Conservation (phyloP, 202 grass and related monocot species). For the Dendrocalamus latiflorus region DNA sequence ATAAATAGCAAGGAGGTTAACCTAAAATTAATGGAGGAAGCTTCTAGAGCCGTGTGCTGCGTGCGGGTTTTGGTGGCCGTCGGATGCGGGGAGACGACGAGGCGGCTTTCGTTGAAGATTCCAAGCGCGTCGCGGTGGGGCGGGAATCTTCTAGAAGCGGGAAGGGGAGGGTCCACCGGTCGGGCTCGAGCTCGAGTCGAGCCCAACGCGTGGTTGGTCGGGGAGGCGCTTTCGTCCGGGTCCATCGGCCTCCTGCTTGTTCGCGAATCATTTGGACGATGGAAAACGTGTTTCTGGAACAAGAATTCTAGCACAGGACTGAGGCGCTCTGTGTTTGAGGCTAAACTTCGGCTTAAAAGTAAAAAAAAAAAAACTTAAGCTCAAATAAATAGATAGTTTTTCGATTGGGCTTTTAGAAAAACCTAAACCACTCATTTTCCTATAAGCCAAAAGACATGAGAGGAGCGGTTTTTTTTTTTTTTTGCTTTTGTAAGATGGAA, state of each 20-base stretch:
- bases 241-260: background rate
- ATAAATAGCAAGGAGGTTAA: background rate
- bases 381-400: too few species aligned
- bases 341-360: too few species aligned
- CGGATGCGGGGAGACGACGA: background rate
- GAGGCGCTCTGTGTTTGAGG: too few species aligned
- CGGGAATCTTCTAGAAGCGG: conserved; percentile 12
- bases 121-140: background rate
- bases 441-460: too few species aligned
- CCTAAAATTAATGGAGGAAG: conserved; percentile 27
- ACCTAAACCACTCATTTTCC: too few species aligned
- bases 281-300: background rate
- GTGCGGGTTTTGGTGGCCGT: background rate
- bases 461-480: too few species aligned
- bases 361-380: too few species aligned
- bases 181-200: background rate
- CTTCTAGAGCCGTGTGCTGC: conserved; percentile 14
- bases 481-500: too few species aligned
- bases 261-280: background rate
- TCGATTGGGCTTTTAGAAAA: too few species aligned
- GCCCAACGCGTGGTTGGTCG: background rate
- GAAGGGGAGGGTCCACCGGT: background rate
- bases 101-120: background rate
- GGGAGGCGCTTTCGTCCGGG: background rate
- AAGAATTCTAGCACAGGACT: too few species aligned